Evolutionary conservation across 306 rosid species (phyloP).

Genomic region (Fragaria iinumae): DNA sequence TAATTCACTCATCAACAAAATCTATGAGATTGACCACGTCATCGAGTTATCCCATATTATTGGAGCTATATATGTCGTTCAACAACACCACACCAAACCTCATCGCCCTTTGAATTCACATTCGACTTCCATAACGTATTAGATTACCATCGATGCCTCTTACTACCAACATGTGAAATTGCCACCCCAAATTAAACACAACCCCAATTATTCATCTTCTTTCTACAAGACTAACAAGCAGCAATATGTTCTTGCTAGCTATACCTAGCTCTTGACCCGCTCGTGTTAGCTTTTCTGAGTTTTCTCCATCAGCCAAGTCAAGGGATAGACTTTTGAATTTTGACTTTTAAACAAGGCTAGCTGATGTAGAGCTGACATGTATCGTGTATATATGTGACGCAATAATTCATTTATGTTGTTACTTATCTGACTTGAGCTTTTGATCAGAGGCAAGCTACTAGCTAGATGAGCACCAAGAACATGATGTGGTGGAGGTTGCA

Average conservation of each 20-base stretch:
- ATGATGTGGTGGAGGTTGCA: neutral
- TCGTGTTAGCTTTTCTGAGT: neutral
- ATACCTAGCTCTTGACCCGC: neutral
- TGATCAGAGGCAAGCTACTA: neutral
- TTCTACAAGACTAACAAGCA: neutral
- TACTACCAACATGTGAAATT: slow-evolving; percentile 14
- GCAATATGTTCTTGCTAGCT: neutral
- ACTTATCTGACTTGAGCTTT: neutral
- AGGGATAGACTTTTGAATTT: neutral
- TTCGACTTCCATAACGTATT: neutral
- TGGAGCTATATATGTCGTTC: slow-evolving; percentile 2
- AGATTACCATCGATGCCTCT: neutral
- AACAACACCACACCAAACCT: slow-evolving; percentile 22
- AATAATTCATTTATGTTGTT: neutral
- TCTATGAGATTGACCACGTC: slow-evolving; percentile 17
- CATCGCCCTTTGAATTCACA: slow-evolving; percentile 2
- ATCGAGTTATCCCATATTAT: neutral
- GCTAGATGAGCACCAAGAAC: neutral
- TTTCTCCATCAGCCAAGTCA: neutral
- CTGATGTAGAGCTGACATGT: neutral
- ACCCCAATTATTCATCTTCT: neutral
- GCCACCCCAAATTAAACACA: neutral
- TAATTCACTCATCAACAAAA: slow-evolving; percentile 21
- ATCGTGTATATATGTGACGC: neutral
- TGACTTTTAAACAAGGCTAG: neutral